Conservation (phyloP, 768 basidiomycete genomes). For the Suillus discolor region DNA sequence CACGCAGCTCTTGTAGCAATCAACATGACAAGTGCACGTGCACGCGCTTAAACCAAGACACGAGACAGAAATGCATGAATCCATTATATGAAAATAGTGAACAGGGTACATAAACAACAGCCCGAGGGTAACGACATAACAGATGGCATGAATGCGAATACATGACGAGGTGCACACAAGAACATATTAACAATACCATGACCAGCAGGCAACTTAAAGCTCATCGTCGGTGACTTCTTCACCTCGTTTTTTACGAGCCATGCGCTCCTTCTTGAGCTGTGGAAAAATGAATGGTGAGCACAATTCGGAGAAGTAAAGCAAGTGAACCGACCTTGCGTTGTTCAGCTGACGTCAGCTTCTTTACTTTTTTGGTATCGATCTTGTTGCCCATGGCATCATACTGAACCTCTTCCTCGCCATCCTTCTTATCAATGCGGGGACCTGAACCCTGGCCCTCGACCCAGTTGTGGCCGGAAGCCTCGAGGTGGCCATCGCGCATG, state of each 20-base stretch:
- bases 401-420: constrained; percentile 85
- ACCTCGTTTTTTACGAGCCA: constrained; percentile 86
- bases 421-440: constrained; percentile 91
- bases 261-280: constrained; percentile 90
- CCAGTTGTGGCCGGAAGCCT: constrained; percentile 99
- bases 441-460: constrained; percentile 98
- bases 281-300: constrained; percentile 16
- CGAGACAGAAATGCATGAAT: constrained; percentile 11
- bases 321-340: constrained; percentile 64
- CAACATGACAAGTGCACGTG: constrained; percentile 1
- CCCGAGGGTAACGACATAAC: constrained; percentile 10
- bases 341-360: constrained; percentile 84
- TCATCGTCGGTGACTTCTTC: constrained; percentile 75
- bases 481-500: constrained; percentile 95
- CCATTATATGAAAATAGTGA: constrained; percentile 21
- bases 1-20: background rate
- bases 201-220: constrained; percentile 29
- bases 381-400: constrained; percentile 99
- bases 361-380: constrained; percentile 80
- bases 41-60: constrained; percentile 2
- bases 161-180: constrained; percentile 11
- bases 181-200: constrained; percentile 9
- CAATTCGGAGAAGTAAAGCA: constrained; percentile 1
- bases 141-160: constrained; percentile 11
- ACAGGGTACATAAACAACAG: constrained; percentile 24